Base-by-base conservation (phyloP, 1,284 basidiomycete species). In the Pseudozyma thailandica region DNA sequence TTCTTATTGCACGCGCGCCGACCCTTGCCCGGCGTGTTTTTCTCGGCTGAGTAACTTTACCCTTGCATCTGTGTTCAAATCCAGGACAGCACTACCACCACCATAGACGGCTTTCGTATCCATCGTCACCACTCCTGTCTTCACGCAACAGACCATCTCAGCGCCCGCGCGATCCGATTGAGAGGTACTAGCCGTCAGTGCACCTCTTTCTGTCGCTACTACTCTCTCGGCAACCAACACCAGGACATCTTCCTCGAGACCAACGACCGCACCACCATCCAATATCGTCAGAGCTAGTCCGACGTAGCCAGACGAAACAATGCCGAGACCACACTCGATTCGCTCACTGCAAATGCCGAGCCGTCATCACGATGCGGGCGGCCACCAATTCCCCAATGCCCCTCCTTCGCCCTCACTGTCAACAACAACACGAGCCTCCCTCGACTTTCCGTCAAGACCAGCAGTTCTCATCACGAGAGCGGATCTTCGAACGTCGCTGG, bases 381-480 rank as follows among this genome's bases (percentile, higher is more conserved):
- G 38, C 18, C 51, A 53, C 26, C 25, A 48, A 0, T 64, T 66
- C 15, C 52, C 60, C 16, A 39, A 44, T 12, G 64, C 53, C 2
- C 72, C 72, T 5, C 73, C 73, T 2, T 75, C 73, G 16, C 73
- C 73, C 2, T 62, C 69, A 1, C 65, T 75, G 6, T 70, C 64
- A 4, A 64, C 70, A 4, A 72, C 74, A 13, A 75, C 74, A 16
- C 49, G 74, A 28, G 86, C 88, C 28, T 92, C 91, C 18, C 60
- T 76, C 26, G 88, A 90, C 80, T 89, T 86, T 44, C 91, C 90
- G 23, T 88, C 87, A 44, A 87, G 82, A 18, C 82, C 83, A n/a
- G 85, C 88, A 69, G 90, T 91, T 85, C 90, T 94, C 58, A 92
- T 94, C 63, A 93, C 91, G 28, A 86, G 92, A 49, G 86, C 89